Evolutionary conservation across 495 filamentous ascomycete species (phyloP).

Genomic region (Neurospora sp.): DNA sequence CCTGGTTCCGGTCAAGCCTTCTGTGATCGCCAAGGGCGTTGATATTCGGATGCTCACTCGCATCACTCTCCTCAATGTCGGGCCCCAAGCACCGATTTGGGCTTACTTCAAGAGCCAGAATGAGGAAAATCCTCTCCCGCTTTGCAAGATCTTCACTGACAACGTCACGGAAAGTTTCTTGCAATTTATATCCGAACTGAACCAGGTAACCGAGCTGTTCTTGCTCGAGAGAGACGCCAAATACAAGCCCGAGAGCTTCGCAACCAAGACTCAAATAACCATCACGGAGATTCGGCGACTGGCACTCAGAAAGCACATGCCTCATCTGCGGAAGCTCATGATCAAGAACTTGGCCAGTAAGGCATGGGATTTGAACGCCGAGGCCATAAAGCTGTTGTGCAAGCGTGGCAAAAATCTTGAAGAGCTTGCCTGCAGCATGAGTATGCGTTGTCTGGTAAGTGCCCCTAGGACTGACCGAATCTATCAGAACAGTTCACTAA

Average conservation of each 20-base stretch:
- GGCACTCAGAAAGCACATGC: slow-evolving; percentile 38
- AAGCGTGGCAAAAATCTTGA: slow-evolving; percentile 33
- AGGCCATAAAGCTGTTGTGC: slow-evolving; percentile 39
- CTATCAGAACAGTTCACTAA: not conserved
- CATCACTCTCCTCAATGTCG: slow-evolving; percentile 52
- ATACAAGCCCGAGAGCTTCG: slow-evolving; percentile 38
- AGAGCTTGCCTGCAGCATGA: slow-evolving; percentile 46
- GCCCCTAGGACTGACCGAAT: not conserved
- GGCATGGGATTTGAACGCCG: slow-evolving; percentile 45
- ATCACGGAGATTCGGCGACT: slow-evolving; percentile 44
- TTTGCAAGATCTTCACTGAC: slow-evolving; percentile 50
- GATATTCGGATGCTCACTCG: slow-evolving; percentile 41
- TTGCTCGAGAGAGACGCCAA: slow-evolving; percentile 44
- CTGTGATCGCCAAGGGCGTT: slow-evolving; percentile 38
- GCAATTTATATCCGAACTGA: slow-evolving; percentile 37
- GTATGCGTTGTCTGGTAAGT: slow-evolving; percentile 41
- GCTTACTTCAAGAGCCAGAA: slow-evolving; percentile 40
- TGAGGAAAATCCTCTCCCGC: slow-evolving; percentile 33
- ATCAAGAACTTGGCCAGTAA: slow-evolving; percentile 40
- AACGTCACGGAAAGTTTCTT: slow-evolving; percentile 45
- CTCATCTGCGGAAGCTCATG: slow-evolving; percentile 32
- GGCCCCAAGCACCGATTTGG: slow-evolving; percentile 49
- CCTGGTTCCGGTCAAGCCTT: slow-evolving; percentile 46
- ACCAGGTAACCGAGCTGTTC: slow-evolving; percentile 44
- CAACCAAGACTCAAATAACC: too few species aligned